These are phyloP conservation scores for Imleria badia DNA, from an alignment of 768 basidiomycete species.

Conservation along the genomic window DNA sequence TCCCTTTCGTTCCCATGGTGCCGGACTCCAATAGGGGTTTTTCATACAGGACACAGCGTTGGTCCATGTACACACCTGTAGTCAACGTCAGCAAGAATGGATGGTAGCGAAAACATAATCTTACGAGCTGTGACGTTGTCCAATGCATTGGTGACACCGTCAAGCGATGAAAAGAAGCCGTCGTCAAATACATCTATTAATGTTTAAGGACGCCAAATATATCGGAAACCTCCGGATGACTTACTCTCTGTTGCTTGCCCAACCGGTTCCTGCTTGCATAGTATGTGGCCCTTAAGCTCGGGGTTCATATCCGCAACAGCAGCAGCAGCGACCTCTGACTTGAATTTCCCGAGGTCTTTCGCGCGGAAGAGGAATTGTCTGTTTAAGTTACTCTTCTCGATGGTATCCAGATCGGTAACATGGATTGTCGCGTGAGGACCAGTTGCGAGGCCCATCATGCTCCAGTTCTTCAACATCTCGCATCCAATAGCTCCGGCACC, in stretches of 20 bases:
- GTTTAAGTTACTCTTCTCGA: constrained; percentile 99
- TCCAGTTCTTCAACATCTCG: constrained; percentile 99
- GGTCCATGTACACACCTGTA: constrained; percentile 96
- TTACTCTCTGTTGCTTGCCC: constrained; percentile 90
- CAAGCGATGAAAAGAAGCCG: constrained; percentile 81
- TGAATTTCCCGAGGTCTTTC: constrained; percentile 96
- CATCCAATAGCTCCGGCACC: constrained; percentile 99
- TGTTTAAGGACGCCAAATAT: constrained; percentile 12
- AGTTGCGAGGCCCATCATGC: constrained; percentile 93
- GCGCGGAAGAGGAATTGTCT: constrained; percentile 96
- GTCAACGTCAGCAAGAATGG: constrained; percentile 1
- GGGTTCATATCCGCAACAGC: constrained; percentile 98
- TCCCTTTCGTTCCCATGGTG: constrained; percentile 97
- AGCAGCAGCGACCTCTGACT: constrained; percentile 87
- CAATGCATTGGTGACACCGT: constrained; percentile 95
- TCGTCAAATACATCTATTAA: constrained; percentile 80
- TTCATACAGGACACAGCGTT: constrained; percentile 93
- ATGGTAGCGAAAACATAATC: constrained; percentile 27
- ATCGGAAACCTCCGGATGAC: constrained; percentile 27
- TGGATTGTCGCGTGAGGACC: constrained; percentile 79
- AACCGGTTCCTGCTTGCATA: constrained; percentile 89
- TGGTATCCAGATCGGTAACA: constrained; percentile 97
- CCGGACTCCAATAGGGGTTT: constrained; percentile 97
- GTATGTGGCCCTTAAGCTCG: constrained; percentile 80
- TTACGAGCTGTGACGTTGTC: constrained; percentile 95